Evolutionary conservation across 78 protist genomes (phyloP).

Genomic region (Isochrysis galbana): DNA sequence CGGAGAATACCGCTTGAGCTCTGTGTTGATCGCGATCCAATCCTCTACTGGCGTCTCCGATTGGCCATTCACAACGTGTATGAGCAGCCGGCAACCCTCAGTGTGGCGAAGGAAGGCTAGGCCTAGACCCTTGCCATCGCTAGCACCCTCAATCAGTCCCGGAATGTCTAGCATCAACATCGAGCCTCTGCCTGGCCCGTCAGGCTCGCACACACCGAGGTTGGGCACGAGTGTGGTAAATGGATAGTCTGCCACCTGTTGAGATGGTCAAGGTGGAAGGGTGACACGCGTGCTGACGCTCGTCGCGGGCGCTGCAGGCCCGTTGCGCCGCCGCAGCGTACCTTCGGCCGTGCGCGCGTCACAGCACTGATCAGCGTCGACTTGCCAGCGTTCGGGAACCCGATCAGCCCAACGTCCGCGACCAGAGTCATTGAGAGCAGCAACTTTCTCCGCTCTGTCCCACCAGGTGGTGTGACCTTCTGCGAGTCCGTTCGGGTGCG

Average conservation of each 20-base stretch:
- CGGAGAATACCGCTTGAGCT: background rate
- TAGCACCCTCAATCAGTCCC: slow-evolving; percentile 73
- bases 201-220: background rate
- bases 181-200: background rate
- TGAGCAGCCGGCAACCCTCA: slow-evolving; percentile 45
- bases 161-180: slow-evolving; percentile 13
- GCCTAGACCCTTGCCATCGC: slow-evolving; percentile 58
- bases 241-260: slow-evolving; percentile 44
- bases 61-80: background rate
- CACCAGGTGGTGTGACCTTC: background rate
- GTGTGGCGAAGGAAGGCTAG: slow-evolving; percentile 65
- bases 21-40: background rate
- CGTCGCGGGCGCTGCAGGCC: too few species aligned
- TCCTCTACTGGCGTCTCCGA: background rate
- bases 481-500: background rate
- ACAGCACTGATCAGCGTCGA: slow-evolving; percentile 33
- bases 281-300: too few species aligned
- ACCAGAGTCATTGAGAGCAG: background rate
- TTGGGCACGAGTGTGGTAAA: slow-evolving; percentile 6
- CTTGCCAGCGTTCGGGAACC: slow-evolving; percentile 75
- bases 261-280: too few species aligned
- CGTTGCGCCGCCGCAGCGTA: too few species aligned
- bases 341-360: slow-evolving; percentile 41
- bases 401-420: slow-evolving; percentile 57
- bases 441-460: background rate